A percentile compares a stretch with the other conserved stretches of the same genome.
Conservation (phyloP, 805 yeast genomes). For the Lipomyces sp. region DNA sequence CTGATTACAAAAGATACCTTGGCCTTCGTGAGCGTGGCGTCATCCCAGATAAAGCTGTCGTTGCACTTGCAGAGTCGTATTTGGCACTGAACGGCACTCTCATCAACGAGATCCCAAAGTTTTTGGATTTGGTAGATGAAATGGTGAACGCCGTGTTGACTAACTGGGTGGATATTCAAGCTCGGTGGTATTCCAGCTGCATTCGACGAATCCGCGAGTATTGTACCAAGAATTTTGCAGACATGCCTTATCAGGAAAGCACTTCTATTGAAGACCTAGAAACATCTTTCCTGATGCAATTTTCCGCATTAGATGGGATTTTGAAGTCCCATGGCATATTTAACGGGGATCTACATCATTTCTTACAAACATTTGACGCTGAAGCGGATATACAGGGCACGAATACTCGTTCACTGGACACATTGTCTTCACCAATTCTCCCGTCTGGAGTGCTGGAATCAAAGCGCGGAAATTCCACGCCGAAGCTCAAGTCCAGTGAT, state of each 20-base stretch:
- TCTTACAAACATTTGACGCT: not conserved
- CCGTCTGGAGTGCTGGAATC: not conserved
- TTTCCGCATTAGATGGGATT: constrained; percentile 13
- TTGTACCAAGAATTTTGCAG: not conserved
- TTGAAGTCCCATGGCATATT: constrained; percentile 1
- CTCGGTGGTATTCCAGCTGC: constrained; percentile 18
- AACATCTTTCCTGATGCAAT: constrained; percentile 17
- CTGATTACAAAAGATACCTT: constrained; percentile 23
- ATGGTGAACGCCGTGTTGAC: constrained; percentile 22
- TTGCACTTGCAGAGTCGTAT: constrained; percentile 15
- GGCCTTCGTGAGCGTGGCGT: constrained; percentile 21
- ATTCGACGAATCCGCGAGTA: constrained; percentile 14
- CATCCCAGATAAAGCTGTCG: constrained; percentile 12
- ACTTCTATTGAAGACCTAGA: constrained; percentile 23
- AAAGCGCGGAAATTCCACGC: constrained; percentile 7
- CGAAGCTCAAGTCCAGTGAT: constrained; percentile 3
- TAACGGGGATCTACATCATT: constrained; percentile 16
- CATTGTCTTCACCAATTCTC: constrained; percentile 4
- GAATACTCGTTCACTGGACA: not conserved
- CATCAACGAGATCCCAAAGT: constrained; percentile 25
- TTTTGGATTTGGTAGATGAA: constrained; percentile 16
- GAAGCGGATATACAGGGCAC: not conserved
- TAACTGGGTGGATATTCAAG: constrained; percentile 28
- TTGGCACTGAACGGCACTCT: constrained; percentile 17
- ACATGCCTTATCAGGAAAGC: not conserved